These are phyloP conservation scores for Beverwykella pulmonaria DNA, from an alignment of 495 filamentous ascomycete species.

Conservation along the genomic window DNA sequence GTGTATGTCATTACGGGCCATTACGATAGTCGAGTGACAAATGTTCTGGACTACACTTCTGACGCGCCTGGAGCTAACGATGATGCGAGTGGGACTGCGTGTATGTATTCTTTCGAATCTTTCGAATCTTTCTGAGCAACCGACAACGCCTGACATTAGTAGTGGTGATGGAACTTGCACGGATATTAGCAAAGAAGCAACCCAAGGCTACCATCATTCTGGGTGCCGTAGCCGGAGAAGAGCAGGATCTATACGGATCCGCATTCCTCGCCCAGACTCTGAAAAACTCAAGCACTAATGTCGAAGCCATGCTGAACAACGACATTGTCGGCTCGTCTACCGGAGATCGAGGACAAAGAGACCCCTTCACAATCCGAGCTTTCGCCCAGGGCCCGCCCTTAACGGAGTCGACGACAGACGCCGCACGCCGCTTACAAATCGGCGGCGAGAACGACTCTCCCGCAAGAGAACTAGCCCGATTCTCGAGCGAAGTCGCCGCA, in stretches of 20 bases:
- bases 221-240: constrained; percentile 57
- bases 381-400: constrained; percentile 52
- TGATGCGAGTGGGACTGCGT: constrained; percentile 49
- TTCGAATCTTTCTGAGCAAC: not conserved
- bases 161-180: constrained; percentile 55
- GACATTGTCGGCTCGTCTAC: constrained; percentile 56
- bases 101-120: constrained; percentile 22
- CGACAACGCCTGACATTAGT: constrained; percentile 39
- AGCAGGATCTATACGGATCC: constrained; percentile 56
- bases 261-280: constrained; percentile 53
- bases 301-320: constrained; percentile 57
- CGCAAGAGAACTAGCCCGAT: constrained; percentile 56
- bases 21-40: constrained; percentile 55
- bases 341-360: constrained; percentile 46
- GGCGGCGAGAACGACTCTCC: constrained; percentile 59
- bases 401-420: constrained; percentile 44
- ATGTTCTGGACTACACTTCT: constrained; percentile 52
- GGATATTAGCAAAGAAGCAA: constrained; percentile 49
- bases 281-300: constrained; percentile 50
- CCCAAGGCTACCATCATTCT: constrained; percentile 57
- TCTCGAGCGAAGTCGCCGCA: constrained; percentile 51
- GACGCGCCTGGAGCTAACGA: constrained; percentile 60
- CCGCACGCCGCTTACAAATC: constrained; percentile 46
- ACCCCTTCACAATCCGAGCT: constrained; percentile 54
- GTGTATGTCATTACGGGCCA: constrained; percentile 57